These are phyloP conservation scores for Actinidia chinensis DNA, from an alignment of 179 eudicot species.

Conservation along the genomic window DNA sequence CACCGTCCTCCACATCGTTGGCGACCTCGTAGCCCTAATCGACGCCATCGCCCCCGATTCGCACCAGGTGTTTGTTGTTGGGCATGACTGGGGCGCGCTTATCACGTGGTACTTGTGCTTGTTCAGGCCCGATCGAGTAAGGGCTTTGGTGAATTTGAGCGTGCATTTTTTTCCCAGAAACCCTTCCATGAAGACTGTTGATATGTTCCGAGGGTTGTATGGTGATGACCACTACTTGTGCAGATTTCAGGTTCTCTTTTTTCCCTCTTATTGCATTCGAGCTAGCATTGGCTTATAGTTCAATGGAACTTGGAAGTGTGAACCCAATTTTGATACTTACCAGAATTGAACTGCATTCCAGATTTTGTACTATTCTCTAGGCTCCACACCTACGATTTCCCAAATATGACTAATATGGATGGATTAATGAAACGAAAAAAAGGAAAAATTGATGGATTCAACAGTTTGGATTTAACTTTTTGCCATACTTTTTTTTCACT, in stretches of 20 bases:
- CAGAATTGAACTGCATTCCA: too few relatives aligned
- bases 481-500: too few relatives aligned
- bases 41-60: conserved; percentile 42
- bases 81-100: conserved; percentile 67
- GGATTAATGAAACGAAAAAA: too few relatives aligned
- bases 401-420: too few relatives aligned
- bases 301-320: too few relatives aligned
- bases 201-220: conserved; percentile 25
- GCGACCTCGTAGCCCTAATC: conserved; percentile 55
- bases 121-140: conserved; percentile 62
- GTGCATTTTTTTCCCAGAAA: conserved; percentile 46
- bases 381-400: too few relatives aligned
- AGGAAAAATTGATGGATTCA: too few relatives aligned
- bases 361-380: too few relatives aligned
- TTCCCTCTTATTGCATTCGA: too few relatives aligned
- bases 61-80: conserved; percentile 50
- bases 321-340: too few relatives aligned
- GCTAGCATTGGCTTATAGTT: too few relatives aligned
- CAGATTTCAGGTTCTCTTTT: conserved; percentile 64
- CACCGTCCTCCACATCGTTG: conserved; percentile 49
- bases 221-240: conserved; percentile 59
- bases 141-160: conserved; percentile 54
- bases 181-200: conserved; percentile 32
- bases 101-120: conserved; percentile 54
- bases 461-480: too few relatives aligned